phyloP scores from a whole-genome alignment of 805 yeast genomes.

The Kodamaea jinghongensis region DNA sequence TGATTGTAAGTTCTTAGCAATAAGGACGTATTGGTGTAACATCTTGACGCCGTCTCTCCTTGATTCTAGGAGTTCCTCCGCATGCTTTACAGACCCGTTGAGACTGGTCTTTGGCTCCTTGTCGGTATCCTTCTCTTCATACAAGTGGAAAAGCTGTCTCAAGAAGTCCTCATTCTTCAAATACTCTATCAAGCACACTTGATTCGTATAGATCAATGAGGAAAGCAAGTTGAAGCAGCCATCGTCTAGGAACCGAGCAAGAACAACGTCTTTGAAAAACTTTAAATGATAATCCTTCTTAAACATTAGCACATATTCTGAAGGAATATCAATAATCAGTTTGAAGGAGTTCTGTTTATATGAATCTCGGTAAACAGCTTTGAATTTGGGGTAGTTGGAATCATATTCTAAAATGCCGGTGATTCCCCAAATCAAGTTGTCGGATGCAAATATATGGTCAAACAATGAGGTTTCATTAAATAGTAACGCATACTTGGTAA shows the following conservation, averaged over 20 bases:
- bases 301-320: constrained; percentile 49
- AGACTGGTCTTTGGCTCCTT: constrained; percentile 2
- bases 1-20: constrained; percentile 65
- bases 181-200: constrained; percentile 61
- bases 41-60: constrained; percentile 69
- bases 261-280: constrained; percentile 80
- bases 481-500: constrained; percentile 65
- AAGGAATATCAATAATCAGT: constrained; percentile 54
- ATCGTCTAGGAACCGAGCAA: constrained; percentile 82
- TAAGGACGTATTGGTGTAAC: constrained; percentile 73
- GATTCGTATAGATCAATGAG: constrained; percentile 65
- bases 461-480: constrained; percentile 57
- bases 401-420: constrained; percentile 86
- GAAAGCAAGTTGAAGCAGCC: constrained; percentile 64
- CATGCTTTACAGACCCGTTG: constrained; percentile 7
- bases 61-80: constrained; percentile 12
- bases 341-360: constrained; percentile 60
- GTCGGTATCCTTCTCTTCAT: constrained; percentile 26
- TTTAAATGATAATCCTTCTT: constrained; percentile 75
- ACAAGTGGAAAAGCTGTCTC: constrained; percentile 57
- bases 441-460: constrained; percentile 32
- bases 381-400: constrained; percentile 75
- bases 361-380: constrained; percentile 76
- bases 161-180: constrained; percentile 53
- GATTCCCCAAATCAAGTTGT: constrained; percentile 45